Conservation (phyloP, 2,329 filamentous ascomycete genomes). For the Sphaerostilbella broomeana region DNA sequence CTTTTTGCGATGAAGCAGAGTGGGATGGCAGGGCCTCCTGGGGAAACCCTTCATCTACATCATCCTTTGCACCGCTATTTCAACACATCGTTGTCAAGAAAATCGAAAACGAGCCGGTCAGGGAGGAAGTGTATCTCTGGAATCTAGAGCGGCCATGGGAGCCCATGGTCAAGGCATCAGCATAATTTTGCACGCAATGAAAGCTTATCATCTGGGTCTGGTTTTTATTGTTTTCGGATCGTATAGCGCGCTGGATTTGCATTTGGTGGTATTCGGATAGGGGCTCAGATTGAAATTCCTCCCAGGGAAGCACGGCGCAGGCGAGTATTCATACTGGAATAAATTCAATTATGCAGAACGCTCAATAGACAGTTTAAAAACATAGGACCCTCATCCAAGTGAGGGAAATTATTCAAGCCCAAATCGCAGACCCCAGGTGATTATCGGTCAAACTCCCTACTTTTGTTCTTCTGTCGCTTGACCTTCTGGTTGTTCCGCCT, state of each 20-base stretch:
- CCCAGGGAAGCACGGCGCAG: background rate
- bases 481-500: conserved; percentile 31
- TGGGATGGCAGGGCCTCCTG: conserved; percentile 24
- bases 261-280: background rate
- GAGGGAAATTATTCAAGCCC: conserved; percentile 11
- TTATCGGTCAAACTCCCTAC: conserved; percentile 18
- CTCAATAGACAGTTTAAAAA: conserved; percentile 11
- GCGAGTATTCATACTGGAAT: conserved; percentile 1
- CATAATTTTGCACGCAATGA: too few relatives aligned
- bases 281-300: background rate
- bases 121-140: conserved; percentile 37
- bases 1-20: conserved; percentile 25
- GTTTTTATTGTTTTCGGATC: background rate
- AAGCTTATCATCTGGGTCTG: too few relatives aligned
- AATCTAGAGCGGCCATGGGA: conserved; percentile 36
- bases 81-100: conserved; percentile 33
- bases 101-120: conserved; percentile 23
- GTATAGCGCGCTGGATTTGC: background rate
- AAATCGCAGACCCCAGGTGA: background rate
- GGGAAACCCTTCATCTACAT: conserved; percentile 20
- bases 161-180: conserved; percentile 35
- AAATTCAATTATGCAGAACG: conserved; percentile 6
- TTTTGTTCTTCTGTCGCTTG: conserved; percentile 15
- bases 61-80: conserved; percentile 20
- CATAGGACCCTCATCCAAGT: conserved; percentile 5